These are phyloP conservation scores for Dalechampia spathulata DNA, from an alignment of 441 rosid genomes.

Conservation along the genomic window DNA sequence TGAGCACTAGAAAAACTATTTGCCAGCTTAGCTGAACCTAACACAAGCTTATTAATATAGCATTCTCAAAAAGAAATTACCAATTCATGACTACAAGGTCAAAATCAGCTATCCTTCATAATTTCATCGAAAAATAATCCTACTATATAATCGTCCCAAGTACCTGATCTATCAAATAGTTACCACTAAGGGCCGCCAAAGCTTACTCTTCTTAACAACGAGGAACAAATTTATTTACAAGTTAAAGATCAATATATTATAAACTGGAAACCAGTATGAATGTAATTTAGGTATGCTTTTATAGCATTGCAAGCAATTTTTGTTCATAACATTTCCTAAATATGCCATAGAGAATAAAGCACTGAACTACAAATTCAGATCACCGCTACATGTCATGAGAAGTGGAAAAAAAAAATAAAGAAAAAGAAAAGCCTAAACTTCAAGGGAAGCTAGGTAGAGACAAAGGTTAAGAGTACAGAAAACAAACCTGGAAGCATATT, in stretches of 20 bases:
- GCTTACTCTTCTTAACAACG: too few species aligned
- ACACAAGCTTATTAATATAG: neutral
- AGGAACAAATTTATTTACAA: neutral
- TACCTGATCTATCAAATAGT: neutral
- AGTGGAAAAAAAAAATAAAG: too few species aligned
- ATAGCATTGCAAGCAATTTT: too few species aligned
- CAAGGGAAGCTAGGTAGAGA: too few species aligned
- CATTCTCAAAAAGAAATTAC: neutral
- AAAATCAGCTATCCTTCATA: neutral
- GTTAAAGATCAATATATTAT: neutral
- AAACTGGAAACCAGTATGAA: neutral
- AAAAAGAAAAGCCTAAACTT: too few species aligned
- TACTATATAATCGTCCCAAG: neutral
- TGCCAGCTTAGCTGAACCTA: neutral
- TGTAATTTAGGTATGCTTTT: too few species aligned
- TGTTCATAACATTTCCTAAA: conserved; percentile 1
- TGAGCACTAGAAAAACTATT: too few species aligned
- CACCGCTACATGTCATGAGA: neutral
- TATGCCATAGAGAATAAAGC: neutral
- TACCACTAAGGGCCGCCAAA: neutral
- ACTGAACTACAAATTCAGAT: neutral
- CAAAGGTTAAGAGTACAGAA: too few species aligned
- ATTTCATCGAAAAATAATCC: neutral
- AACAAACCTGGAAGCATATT: too few species aligned
- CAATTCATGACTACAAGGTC: neutral